phyloP scores from a whole-genome alignment of 2,329 filamentous ascomycete species.

The Monilinia aucupariae region DNA sequence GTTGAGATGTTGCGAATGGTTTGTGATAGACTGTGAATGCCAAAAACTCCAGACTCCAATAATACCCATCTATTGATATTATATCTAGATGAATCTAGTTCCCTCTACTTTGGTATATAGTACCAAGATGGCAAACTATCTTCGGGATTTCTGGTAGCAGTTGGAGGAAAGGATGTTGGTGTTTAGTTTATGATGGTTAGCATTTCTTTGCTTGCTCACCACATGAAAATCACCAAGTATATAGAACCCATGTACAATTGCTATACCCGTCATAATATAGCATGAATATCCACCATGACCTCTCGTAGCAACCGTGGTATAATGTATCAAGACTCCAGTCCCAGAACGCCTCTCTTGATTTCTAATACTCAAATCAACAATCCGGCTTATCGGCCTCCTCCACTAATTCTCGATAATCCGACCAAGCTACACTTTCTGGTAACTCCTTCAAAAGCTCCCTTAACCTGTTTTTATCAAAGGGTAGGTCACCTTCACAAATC shows the following conservation, averaged over 20 bases:
- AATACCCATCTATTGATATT: background rate
- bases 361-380: background rate
- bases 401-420: slow-evolving; percentile 11
- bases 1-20: background rate
- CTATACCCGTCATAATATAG: background rate
- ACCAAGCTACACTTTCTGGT: background rate
- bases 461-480: slow-evolving; percentile 45
- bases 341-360: background rate
- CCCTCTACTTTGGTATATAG: background rate
- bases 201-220: too few relatives aligned
- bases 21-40: background rate
- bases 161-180: background rate
- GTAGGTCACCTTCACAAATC: slow-evolving; percentile 46
- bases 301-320: background rate
- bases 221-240: background rate
- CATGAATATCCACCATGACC: background rate
- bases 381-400: background rate
- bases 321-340: background rate
- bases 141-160: background rate
- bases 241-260: background rate
- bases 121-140: background rate
- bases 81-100: background rate
- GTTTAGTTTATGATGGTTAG: background rate
- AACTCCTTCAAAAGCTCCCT: slow-evolving; percentile 38
- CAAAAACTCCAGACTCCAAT: background rate